These are phyloP conservation scores for Clavispora carvajalis DNA, from an alignment of 805 yeast species.

Conservation along the genomic window DNA sequence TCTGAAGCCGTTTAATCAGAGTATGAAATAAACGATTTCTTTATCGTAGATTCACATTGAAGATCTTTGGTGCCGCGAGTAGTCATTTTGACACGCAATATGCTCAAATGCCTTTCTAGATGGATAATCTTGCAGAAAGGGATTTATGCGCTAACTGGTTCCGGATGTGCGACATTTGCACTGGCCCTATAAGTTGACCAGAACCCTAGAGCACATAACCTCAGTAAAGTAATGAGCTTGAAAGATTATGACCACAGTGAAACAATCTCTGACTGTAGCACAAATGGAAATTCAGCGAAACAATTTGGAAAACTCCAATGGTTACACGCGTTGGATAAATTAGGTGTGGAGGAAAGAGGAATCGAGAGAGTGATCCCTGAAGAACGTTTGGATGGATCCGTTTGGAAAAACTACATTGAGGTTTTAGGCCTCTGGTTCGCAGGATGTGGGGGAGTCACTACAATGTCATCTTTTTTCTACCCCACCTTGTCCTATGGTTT, in stretches of 20 bases:
- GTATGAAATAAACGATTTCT: too few species aligned
- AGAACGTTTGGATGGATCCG: constrained; percentile 17
- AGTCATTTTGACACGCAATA: too few species aligned
- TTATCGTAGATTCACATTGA: too few species aligned
- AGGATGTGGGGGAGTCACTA: constrained; percentile 35
- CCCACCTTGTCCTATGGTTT: constrained; percentile 27
- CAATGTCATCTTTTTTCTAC: constrained; percentile 33
- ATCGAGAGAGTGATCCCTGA: constrained; percentile 29
- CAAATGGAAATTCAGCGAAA: not conserved
- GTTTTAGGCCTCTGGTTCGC: constrained; percentile 36
- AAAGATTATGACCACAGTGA: not conserved
- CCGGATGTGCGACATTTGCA: constrained; percentile 3
- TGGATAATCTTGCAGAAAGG: not conserved
- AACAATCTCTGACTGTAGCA: not conserved
- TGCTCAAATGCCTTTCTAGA: too few species aligned
- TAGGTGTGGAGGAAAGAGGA: constrained; percentile 32
- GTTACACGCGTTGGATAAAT: constrained; percentile 5
- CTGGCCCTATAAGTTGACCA: not conserved
- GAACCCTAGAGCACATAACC: not conserved
- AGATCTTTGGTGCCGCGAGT: too few species aligned
- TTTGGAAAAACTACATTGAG: constrained; percentile 20
- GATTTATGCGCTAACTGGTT: constrained; percentile 4
- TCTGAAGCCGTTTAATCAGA: too few species aligned
- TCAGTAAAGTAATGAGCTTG: not conserved
- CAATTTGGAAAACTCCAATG: constrained; percentile 1